A percentile compares a stretch with the other conserved stretches of the same genome.
These are phyloP conservation scores for Chytriomyces sp. DNA, from an alignment of 192 early-diverging fungal species.

Conservation along the genomic window DNA sequence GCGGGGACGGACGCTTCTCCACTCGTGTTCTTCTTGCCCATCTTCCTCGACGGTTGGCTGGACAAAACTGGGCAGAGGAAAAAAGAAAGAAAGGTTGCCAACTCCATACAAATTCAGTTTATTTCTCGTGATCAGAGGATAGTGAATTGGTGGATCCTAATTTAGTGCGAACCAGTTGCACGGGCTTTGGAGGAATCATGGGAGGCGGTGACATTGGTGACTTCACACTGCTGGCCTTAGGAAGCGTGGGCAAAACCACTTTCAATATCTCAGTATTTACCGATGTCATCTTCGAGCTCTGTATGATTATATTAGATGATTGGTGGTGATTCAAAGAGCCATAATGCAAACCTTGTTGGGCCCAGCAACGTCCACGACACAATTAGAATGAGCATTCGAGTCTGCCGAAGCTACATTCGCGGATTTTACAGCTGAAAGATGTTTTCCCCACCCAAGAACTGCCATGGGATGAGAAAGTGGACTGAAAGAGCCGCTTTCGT, in stretches of 20 bases:
- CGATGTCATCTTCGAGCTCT: background rate
- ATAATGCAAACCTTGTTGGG: background rate
- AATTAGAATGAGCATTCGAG: too few relatives aligned
- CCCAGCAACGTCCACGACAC: background rate
- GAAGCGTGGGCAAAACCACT: background rate
- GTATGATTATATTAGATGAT: background rate
- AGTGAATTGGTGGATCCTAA: background rate
- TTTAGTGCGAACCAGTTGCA: constrained; percentile 1
- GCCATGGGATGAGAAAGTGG: too few relatives aligned
- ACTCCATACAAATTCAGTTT: too few relatives aligned
- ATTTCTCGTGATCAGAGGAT: too few relatives aligned
- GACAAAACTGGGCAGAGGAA: background rate
- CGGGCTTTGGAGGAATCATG: constrained; percentile 10
- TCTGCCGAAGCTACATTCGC: too few relatives aligned
- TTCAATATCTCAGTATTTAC: background rate
- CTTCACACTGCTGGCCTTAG: background rate
- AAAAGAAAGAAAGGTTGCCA: constrained; percentile 23
- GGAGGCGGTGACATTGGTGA: background rate
- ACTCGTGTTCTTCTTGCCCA: constrained; percentile 1
- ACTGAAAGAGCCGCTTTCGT: too few relatives aligned
- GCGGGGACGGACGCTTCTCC: background rate
- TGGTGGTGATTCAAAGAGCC: background rate
- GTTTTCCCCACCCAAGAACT: too few relatives aligned
- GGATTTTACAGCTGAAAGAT: too few relatives aligned
- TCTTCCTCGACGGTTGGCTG: background rate